Evolutionary conservation across 495 filamentous ascomycete genomes (phyloP).

Genomic region (Daldinia concentrica): DNA sequence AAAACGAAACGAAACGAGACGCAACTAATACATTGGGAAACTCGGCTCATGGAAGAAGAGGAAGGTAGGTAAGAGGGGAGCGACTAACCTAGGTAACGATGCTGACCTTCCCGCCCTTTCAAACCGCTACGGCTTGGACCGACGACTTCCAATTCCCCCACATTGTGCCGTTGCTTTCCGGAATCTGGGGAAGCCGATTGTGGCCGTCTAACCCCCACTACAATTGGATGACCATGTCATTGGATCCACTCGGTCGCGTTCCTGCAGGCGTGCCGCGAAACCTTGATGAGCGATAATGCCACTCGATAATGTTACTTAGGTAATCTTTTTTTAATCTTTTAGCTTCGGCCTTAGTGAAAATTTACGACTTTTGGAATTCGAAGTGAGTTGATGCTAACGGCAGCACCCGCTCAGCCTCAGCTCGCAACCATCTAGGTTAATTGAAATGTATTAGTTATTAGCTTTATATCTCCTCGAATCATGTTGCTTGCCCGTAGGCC

Average conservation of each 20-base stretch:
- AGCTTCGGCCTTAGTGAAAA: slow-evolving; percentile 22
- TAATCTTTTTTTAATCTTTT: slow-evolving; percentile 8
- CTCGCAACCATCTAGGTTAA: slow-evolving; percentile 3
- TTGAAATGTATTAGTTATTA: slow-evolving; percentile 28
- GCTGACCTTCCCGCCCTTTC: slow-evolving; percentile 23
- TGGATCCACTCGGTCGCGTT: slow-evolving; percentile 22
- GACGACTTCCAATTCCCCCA: slow-evolving; percentile 40
- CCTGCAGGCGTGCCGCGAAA: slow-evolving; percentile 28
- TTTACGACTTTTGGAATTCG: slow-evolving; percentile 7
- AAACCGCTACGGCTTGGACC: not conserved
- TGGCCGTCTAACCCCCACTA: slow-evolving; percentile 33
- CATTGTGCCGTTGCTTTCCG: slow-evolving; percentile 45
- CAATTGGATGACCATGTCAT: slow-evolving; percentile 25
- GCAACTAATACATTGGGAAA: not conserved
- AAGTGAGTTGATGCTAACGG: slow-evolving; percentile 7
- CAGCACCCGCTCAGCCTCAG: slow-evolving; percentile 18
- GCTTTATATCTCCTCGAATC: slow-evolving; percentile 9
- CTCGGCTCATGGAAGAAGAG: slow-evolving; percentile 7
- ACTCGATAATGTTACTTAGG: not conserved
- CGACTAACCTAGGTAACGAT: slow-evolving; percentile 20
- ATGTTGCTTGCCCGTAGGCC: slow-evolving; percentile 37
- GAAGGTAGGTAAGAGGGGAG: slow-evolving; percentile 2
- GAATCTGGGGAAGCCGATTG: slow-evolving; percentile 47
- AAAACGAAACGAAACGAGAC: not conserved
- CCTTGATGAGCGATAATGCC: slow-evolving; percentile 33